Evolutionary conservation across 2,329 filamentous ascomycete species (phyloP).

Genomic region (Biscogniauxia marginata): DNA sequence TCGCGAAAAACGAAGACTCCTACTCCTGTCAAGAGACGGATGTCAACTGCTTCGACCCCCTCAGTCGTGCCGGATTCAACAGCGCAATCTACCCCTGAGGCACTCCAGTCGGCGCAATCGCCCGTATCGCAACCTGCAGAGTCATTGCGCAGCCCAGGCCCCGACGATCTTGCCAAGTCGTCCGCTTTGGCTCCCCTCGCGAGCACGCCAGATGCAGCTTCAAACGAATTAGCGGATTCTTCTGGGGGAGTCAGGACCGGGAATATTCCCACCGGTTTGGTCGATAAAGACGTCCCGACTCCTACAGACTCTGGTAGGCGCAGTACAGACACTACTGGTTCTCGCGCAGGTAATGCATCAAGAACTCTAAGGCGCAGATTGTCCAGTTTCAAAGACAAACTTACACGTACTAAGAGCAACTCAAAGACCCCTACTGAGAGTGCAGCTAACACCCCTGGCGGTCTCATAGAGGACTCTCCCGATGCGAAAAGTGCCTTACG

Average conservation of each 20-base stretch:
- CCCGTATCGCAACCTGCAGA: conserved; percentile 8
- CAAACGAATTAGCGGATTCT: conserved; percentile 11
- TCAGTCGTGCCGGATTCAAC: conserved; percentile 3
- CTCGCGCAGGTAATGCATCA: conserved; percentile 12
- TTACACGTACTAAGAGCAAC: neutral
- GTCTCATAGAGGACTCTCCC: neutral
- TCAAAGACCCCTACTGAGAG: neutral
- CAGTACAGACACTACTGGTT: conserved; percentile 16
- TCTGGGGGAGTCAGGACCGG: conserved; percentile 20
- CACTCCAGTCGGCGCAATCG: conserved; percentile 1
- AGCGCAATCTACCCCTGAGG: conserved; percentile 6
- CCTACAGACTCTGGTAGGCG: conserved; percentile 26
- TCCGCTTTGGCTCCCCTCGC: conserved; percentile 21
- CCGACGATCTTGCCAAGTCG: conserved; percentile 15
- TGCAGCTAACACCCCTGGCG: neutral
- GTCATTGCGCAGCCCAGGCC: neutral
- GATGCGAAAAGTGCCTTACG: neutral
- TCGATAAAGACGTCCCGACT: conserved; percentile 23
- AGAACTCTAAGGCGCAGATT: conserved; percentile 9
- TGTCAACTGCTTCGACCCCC: conserved; percentile 13
- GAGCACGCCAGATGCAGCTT: conserved; percentile 9
- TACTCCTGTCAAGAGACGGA: conserved; percentile 23
- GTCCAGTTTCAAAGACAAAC: conserved; percentile 10
- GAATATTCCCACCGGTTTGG: conserved; percentile 15
- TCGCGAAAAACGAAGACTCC: conserved; percentile 32